Conservation (phyloP, 306 rosid species). For the Acmispon strigosus region DNA sequence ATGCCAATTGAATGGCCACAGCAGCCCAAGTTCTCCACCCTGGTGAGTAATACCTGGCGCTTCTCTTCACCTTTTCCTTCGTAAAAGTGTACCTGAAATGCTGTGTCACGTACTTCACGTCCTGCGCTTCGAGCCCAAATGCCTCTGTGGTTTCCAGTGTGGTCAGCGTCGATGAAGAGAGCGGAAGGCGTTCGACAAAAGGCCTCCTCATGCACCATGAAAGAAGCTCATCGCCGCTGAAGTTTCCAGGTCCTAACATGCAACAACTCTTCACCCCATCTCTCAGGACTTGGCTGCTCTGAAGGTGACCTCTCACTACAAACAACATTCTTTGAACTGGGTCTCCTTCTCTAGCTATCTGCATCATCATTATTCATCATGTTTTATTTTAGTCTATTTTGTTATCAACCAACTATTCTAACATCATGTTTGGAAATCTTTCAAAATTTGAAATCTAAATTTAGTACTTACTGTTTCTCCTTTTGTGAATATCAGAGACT, state of each 20-base stretch:
- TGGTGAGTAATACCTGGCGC: conserved; percentile 84
- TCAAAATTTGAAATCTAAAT: neutral
- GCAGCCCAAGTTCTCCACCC: conserved; percentile 97
- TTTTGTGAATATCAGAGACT: conserved; percentile 86
- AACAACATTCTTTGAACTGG: conserved; percentile 91
- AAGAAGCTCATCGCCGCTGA: conserved; percentile 82
- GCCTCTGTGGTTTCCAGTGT: conserved; percentile 84
- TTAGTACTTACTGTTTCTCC: conserved; percentile 68
- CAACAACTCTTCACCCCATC: conserved; percentile 82
- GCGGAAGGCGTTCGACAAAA: conserved; percentile 70
- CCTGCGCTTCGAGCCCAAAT: conserved; percentile 73
- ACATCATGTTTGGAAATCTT: no score
- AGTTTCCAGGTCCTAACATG: conserved; percentile 89
- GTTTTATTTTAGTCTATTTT: neutral
- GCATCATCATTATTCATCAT: neutral
- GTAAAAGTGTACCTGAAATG: conserved; percentile 87
- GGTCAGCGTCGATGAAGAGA: conserved; percentile 62
- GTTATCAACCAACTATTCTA: no score
- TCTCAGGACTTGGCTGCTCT: conserved; percentile 70
- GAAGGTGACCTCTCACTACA: conserved; percentile 87
- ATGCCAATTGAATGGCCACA: conserved; percentile 81
- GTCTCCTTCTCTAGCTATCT: conserved; percentile 86
- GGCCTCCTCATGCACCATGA: conserved; percentile 89
- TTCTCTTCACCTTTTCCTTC: conserved; percentile 77
- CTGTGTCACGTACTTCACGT: conserved; percentile 79